Conservation (phyloP, 768 basidiomycete species). For the Boletus rubescentipes region DNA sequence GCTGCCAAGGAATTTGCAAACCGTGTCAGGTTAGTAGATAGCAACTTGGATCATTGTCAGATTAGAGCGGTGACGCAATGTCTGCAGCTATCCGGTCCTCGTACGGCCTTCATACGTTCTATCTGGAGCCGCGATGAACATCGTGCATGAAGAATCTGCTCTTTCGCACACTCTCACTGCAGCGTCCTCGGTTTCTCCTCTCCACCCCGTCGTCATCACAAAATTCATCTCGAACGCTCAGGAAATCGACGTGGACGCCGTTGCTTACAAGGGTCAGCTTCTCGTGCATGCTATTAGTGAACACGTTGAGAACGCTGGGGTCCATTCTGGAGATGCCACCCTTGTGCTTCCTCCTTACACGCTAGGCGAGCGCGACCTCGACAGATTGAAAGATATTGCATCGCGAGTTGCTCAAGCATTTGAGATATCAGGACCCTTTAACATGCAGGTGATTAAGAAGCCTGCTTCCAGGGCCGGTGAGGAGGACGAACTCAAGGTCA, state of each 20-base stretch:
- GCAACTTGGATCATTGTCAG: neutral
- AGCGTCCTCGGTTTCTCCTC: slow-evolving; percentile 92
- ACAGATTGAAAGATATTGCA: slow-evolving; percentile 88
- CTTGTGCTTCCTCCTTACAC: slow-evolving; percentile 95
- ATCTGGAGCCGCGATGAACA: slow-evolving; percentile 99
- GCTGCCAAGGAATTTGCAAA: slow-evolving; percentile 90
- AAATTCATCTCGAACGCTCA: slow-evolving; percentile 99
- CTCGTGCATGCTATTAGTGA: slow-evolving; percentile 96
- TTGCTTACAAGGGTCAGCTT: slow-evolving; percentile 88
- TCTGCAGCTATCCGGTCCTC: slow-evolving; percentile 87
- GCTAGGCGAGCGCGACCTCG: slow-evolving; percentile 70
- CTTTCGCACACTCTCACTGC: slow-evolving; percentile 95
- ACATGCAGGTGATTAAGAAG: slow-evolving; percentile 98
- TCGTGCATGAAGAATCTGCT: slow-evolving; percentile 87
- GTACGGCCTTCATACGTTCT: slow-evolving; percentile 98
- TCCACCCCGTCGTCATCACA: slow-evolving; percentile 97
- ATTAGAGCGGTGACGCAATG: neutral
- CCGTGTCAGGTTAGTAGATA: slow-evolving; percentile 58
- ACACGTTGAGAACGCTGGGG: slow-evolving; percentile 98
- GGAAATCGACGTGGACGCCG: slow-evolving; percentile 97
- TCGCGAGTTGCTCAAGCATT: slow-evolving; percentile 94
- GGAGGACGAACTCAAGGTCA: slow-evolving; percentile 84
- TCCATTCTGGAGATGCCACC: slow-evolving; percentile 98
- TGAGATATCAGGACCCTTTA: slow-evolving; percentile 97
- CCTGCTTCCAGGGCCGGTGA: slow-evolving; percentile 49